Percentiles rank a stretch among this genome's conserved stretches.
phyloP scores from a whole-genome alignment of 2,329 filamentous ascomycete species.

The Beauveria brongniartii region DNA sequence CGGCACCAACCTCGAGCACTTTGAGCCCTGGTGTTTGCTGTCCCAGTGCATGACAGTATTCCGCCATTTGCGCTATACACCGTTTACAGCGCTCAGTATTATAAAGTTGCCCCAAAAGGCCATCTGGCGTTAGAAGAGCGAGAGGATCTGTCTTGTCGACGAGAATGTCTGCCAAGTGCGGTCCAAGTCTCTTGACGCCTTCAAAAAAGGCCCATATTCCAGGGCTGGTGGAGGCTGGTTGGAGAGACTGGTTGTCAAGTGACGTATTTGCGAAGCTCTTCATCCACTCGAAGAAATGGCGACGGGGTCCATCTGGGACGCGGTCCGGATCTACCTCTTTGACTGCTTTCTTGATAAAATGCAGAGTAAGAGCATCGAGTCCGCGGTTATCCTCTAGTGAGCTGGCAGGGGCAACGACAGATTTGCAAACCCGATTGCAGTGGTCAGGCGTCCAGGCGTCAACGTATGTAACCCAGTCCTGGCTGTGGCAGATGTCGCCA shows the following conservation, averaged over 20 bases:
- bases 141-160: background rate
- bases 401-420: background rate
- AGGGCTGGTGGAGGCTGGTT: background rate
- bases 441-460: background rate
- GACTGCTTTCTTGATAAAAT: constrained; percentile 2
- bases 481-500: background rate
- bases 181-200: background rate
- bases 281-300: constrained; percentile 8
- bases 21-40: constrained; percentile 32
- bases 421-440: background rate
- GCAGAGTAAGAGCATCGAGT: background rate
- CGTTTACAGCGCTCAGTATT: background rate
- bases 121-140: background rate
- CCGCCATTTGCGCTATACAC: background rate
- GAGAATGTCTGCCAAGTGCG: background rate
- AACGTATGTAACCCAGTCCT: background rate
- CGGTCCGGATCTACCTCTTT: constrained; percentile 1
- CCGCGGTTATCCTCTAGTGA: background rate
- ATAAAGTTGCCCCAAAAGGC: background rate
- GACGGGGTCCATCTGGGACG: background rate
- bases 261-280: background rate
- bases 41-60: constrained; percentile 19
- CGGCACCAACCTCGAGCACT: constrained; percentile 34
- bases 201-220: background rate
- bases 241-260: background rate